Evolutionary conservation across 2,329 filamentous ascomycete species (phyloP), one percentile per base, ranked within the genome.

Genomic region (Aspergillus puulaauensis): DNA sequence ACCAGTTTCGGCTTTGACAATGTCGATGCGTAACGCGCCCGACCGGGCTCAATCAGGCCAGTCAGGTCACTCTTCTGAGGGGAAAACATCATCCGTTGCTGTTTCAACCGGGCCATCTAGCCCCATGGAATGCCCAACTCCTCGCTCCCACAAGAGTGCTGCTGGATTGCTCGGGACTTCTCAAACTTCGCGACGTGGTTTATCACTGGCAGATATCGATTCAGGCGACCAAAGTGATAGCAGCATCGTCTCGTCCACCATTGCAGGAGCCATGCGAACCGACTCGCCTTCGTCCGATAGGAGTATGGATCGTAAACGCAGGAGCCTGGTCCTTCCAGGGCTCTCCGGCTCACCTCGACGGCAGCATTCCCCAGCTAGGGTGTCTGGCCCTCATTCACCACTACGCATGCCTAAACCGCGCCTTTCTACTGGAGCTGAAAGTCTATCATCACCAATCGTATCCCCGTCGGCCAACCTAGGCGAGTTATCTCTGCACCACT

Each of bases 201-300:
- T 92, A 0, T 82, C 95, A 61, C 83, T 92, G 49, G 83, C 91
- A 33, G 93, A 96, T 66, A 93, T 90, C 62, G 95, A 99, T 72
- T 88, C 87, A 11, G 91, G 91, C 15, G 87, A 90, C 19, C 69
- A 65, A 54, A 96, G 93, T 68, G 95, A 99, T 70, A 90, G 90
- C 54, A 98, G 93, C 72, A 83, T 92, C 54, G 86, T 90, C 44
- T 98, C 93, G 1, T 96, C 92, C 0, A 79, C 89, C 4, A 79
- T 91, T 50, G 89, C 90, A 4, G 83, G 86, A 11, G 86, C 86
- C 11, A 80, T 86, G 46, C 84, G 92, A 62, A 93, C 90, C 1
- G 93, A 97, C 60, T 99, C 95, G 0, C 95, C 95, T 2, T 89
- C 91, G 19, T 96, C 92, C 5, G 95, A 98, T 60, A 86, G 93